Evolutionary conservation across 805 yeast species (phyloP).

Genomic region (Hagleromyces aurorensis): DNA sequence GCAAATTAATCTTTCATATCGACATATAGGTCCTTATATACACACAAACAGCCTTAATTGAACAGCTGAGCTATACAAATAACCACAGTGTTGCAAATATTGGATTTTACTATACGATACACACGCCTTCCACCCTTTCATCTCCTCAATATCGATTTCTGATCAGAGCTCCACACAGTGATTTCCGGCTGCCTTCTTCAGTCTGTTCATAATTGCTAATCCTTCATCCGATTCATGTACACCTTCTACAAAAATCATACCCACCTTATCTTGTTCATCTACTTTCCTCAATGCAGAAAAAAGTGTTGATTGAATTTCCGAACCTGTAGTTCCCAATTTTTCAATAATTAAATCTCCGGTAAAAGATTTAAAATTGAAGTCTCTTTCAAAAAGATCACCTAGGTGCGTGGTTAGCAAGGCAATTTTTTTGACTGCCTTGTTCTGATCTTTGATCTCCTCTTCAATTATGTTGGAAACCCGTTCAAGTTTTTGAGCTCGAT

Average conservation of each 20-base stretch:
- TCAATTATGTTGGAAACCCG: constrained; percentile 28
- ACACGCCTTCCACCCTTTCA: no score
- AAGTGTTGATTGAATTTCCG: constrained; percentile 64
- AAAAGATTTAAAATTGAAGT: neutral
- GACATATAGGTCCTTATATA: no score
- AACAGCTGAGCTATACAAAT: no score
- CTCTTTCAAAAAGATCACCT: constrained; percentile 2
- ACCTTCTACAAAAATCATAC: constrained; percentile 77
- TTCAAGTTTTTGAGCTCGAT: constrained; percentile 7
- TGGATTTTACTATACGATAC: no score
- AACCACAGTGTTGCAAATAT: no score
- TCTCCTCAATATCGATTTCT: no score
- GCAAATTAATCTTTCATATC: no score
- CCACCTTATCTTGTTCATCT: constrained; percentile 56
- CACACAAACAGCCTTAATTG: no score
- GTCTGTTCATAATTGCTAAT: constrained; percentile 87
- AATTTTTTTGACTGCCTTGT: constrained; percentile 29
- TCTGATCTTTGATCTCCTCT: constrained; percentile 7
- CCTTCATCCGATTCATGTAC: constrained; percentile 73
- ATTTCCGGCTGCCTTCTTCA: constrained; percentile 72
- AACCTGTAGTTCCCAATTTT: constrained; percentile 37
- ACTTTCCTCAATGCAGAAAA: constrained; percentile 68
- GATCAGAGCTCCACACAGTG: no score
- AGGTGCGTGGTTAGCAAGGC: constrained; percentile 42
- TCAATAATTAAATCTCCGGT: constrained; percentile 11